Base-by-base conservation (phyloP, 2,329 filamentous ascomycete species). In the Arthroderma sp. region DNA sequence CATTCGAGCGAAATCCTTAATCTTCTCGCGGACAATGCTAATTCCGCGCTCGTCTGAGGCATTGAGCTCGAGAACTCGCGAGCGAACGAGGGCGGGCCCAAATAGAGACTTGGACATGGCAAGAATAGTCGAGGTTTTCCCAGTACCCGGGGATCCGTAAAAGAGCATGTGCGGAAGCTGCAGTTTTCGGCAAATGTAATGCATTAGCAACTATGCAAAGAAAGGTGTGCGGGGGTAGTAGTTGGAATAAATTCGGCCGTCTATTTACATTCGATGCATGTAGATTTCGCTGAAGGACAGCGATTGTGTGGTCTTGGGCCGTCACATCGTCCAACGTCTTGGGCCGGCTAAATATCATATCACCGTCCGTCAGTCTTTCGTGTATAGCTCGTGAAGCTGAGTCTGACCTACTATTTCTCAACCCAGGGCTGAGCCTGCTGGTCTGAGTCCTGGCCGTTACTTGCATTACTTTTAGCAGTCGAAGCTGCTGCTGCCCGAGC, bases 1-100 rank as follows among this genome's bases (percentile, higher is more conserved):
- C 79, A 94, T 91, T 60, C 91, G 84, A 21, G 94, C 94, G 72
- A 99, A 99, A 72, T 95, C 87, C 73, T 98, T 98, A 71, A 99
- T 90, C 73, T 97, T 97, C 68, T 96, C 89, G 55, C 93, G 87
- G 38, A 99, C 91, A 62, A 99, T 97, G 60, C 83, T 87, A 69
- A 99, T 97, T 56, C 94, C 94, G 63, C 93, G 91, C 76, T 99
- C 93, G 74, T 99, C 93, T 38, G 94, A 98, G 65, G 94, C 94
- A 74, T 99, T 99, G 67, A 98, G 84, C 76, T 98, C 94, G 60
- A 98, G 88, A n/a, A 98, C 93, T 53, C 94, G 87, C 13, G 88
- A 83, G 67, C 89, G 91, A 67, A 95, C 87, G 66, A 98, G 84
- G 63, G 95, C 89, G 43, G 93, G 93, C 0, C 93, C 94, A 74